Evolutionary conservation across 2,329 filamentous ascomycete species (phyloP), one percentile per base, ranked within the genome.

Genomic region (Fusarium nygamai): DNA sequence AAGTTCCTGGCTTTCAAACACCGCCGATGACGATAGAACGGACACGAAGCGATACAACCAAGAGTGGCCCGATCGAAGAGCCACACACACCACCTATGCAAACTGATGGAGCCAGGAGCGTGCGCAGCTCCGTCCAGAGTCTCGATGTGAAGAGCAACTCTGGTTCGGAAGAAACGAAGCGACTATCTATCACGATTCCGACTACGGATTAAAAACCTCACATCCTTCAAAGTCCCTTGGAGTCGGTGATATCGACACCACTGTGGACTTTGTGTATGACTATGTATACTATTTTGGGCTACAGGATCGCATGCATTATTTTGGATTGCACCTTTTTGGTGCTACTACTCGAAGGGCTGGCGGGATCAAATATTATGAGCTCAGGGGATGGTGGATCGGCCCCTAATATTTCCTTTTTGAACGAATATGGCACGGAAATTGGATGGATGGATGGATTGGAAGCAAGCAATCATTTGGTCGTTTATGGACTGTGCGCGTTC

Each of bases 71-170:
- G 6, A 62, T 76, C n/a, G 74, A 77, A 51, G 77, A 77, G 54
- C 79, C 76, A 31, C 79, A 76, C 48, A 82, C 80, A 19, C 80
- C 80, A 20, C 80, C 80, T 10, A 76, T 78, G 50, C 80, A 80
- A 53, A 80, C 68, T 8, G 80, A 80, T 16, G 76, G 75, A 29
- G 68, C 71, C 27, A 70, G 67, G 31, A 77, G 76, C 53, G 59
- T 78, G 12, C 75, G 80, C 57, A 74, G 73, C 57, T 80, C 81
- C 1, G 51, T 76, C 7, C 78, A 80, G 24, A 79, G 80, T 46
- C 68, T 80, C 3, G 78, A 80, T 29, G 71, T 75, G 24, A 80
- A 78, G 59, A 78, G 76, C 56, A 60, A 57, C 33, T 58, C 71
- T 44, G 74, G 70, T 22, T 70, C 77, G 46, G 76, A 80, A 48